These are phyloP conservation scores for Penicillium fimorum DNA, from an alignment of 495 filamentous ascomycete species.

Conservation along the genomic window DNA sequence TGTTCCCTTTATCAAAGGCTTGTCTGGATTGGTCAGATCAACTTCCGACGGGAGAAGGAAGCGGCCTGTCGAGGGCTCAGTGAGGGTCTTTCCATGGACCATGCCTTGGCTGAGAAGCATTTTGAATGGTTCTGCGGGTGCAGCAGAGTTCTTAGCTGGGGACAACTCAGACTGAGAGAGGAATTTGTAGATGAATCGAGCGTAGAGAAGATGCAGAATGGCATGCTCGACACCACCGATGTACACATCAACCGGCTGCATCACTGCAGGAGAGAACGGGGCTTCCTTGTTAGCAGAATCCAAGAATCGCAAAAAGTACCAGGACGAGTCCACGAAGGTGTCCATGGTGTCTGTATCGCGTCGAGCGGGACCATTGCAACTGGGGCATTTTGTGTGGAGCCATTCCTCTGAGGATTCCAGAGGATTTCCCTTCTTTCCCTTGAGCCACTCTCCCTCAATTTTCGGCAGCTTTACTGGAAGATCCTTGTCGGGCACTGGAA, in stretches of 20 bases:
- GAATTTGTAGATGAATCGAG: slow-evolving; percentile 88
- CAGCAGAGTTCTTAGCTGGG: slow-evolving; percentile 39
- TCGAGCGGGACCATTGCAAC: slow-evolving; percentile 64
- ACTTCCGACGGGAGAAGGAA: slow-evolving; percentile 80
- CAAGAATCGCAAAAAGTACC: slow-evolving; percentile 83
- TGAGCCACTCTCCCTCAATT: slow-evolving; percentile 64
- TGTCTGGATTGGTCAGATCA: slow-evolving; percentile 55
- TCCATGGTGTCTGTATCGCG: slow-evolving; percentile 95
- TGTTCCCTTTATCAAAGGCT: slow-evolving; percentile 60
- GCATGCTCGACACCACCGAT: slow-evolving; percentile 88
- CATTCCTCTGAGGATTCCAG: slow-evolving; percentile 69
- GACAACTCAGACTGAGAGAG: slow-evolving; percentile 58
- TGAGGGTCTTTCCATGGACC: slow-evolving; percentile 85
- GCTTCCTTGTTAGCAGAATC: slow-evolving; percentile 61
- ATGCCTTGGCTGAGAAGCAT: slow-evolving; percentile 82
- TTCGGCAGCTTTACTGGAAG: slow-evolving; percentile 75
- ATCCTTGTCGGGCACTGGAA: slow-evolving; percentile 72
- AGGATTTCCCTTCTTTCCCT: slow-evolving; percentile 71
- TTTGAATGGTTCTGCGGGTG: slow-evolving; percentile 69
- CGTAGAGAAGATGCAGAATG: slow-evolving; percentile 87
- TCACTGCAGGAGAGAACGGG: slow-evolving; percentile 59
- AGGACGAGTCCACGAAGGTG: slow-evolving; percentile 90
- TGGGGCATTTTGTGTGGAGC: slow-evolving; percentile 74
- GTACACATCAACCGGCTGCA: slow-evolving; percentile 78
- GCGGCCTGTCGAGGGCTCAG: slow-evolving; percentile 68